phyloP scores from a whole-genome alignment of 306 rosid genomes.

The Inga oerstediana region DNA sequence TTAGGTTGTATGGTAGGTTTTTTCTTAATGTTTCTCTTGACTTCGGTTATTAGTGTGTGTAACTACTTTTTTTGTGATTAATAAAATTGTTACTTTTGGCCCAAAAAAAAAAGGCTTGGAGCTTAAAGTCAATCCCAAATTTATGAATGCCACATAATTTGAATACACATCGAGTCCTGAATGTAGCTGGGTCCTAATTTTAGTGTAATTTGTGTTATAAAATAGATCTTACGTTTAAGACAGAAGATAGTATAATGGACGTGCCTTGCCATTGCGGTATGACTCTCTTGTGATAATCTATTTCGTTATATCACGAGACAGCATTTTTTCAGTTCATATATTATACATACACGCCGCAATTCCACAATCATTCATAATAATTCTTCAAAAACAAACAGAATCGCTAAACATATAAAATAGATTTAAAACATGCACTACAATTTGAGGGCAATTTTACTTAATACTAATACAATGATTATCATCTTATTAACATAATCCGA shows the following conservation, averaged over 20 bases:
- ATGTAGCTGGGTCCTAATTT: no score
- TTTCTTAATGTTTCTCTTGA: no score
- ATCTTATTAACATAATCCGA: constrained; percentile 38
- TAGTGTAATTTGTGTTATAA: no score
- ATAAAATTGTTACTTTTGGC: no score
- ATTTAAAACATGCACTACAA: constrained; percentile 6
- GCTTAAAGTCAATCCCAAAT: neutral
- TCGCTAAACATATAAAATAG: constrained; percentile 9
- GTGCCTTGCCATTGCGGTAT: neutral
- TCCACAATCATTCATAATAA: neutral
- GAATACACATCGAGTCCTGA: no score
- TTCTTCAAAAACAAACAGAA: neutral
- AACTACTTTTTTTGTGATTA: no score
- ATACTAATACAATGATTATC: constrained; percentile 13
- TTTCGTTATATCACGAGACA: neutral
- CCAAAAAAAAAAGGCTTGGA: neutral
- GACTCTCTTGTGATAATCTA: neutral
- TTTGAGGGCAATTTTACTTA: constrained; percentile 7
- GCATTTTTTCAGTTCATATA: neutral
- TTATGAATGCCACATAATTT: neutral
- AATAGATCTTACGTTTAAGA: rapidly evolving
- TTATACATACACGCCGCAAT: neutral
- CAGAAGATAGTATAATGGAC: neutral
- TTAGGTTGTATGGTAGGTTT: no score
- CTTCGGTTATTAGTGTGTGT: no score